Evolutionary conservation across 2,329 filamentous ascomycete genomes (phyloP), one percentile per base, ranked within the genome.

Genomic region (Fusarium sp.): DNA sequence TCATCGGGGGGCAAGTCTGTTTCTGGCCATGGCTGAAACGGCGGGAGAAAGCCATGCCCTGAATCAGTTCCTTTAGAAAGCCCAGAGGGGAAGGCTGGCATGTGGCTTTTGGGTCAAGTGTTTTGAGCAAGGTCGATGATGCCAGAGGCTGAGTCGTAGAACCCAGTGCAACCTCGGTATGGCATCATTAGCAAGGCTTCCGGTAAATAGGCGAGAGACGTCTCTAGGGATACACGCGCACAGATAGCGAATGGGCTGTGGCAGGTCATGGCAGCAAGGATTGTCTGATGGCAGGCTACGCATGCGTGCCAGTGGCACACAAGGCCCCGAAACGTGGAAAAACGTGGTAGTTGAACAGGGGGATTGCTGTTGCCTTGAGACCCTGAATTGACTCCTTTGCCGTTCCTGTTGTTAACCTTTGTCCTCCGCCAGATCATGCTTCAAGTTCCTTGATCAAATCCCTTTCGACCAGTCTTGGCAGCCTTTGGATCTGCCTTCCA

Each of bases 1-100:
- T 27, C 23, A 27, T 48, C 50, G 72, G 72, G 72, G 72, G 52
- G 61, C 50, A 67, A 43, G 57, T 70, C 72, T 75, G 69, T 70
- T 74, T 72, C 68, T 75, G 72, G 72, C 62, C 59, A 75, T 73
- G 66, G 72, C 72, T 73, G 72, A 74, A 74, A 74, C 65, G 68
- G 60, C 64, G 43, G 57, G 56, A 61, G 54, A 48, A 61, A 45
- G 66, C 71, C 43, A 71, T 60, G 58, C 35, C 43, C 11, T 37
- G 43, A 63, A 39, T 30, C 32, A 63, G 41, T 50, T 23, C 45
- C 23, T 32, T 27, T 13, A 32, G 52, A 57, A 57, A 56, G 27
- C 27, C 14, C 34, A 20, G 59, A 58, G 52, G 27, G 32, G 54
- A 37, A 37, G 54, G 52, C 52, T 23, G 52, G 30, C 37, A 34